Conservation (phyloP, 176 grass and related monocot species). For the Ensete ventricosum region DNA sequence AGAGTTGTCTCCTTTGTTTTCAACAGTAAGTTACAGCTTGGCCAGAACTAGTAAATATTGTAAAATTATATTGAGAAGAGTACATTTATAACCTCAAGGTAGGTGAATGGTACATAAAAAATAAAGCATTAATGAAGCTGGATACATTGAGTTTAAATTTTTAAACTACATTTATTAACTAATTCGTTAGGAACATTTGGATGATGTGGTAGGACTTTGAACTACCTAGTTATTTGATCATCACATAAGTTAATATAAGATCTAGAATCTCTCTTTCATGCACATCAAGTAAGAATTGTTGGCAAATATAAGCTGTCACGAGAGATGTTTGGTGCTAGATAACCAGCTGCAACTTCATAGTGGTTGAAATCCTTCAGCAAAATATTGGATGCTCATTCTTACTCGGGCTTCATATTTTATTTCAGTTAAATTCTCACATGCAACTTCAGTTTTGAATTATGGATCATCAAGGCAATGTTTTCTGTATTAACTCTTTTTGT, state of each 20-base stretch:
- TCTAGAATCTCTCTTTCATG: background rate
- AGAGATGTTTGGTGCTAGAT: too few species aligned
- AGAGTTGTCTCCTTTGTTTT: constrained; percentile 62
- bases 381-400: too few species aligned
- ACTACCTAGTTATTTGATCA: background rate
- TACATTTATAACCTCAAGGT: background rate
- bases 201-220: background rate
- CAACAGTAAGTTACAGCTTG: constrained; percentile 32
- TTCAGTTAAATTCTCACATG: too few species aligned
- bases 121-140: background rate
- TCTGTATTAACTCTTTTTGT: too few species aligned
- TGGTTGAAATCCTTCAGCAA: too few species aligned
- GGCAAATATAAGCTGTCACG: too few species aligned
- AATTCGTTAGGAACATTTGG: background rate
- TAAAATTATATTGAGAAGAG: background rate
- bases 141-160: background rate
- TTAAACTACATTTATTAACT: background rate
- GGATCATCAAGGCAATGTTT: too few species aligned
- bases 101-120: background rate
- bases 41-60: background rate
- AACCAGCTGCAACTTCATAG: too few species aligned
- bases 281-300: background rate
- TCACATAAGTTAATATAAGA: background rate
- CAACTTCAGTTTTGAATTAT: too few species aligned
- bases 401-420: background rate